Percentiles rank a stretch among this genome's conserved stretches.
These are phyloP conservation scores for Populus tremula DNA, from an alignment of 345 rosid species.

Conservation along the genomic window DNA sequence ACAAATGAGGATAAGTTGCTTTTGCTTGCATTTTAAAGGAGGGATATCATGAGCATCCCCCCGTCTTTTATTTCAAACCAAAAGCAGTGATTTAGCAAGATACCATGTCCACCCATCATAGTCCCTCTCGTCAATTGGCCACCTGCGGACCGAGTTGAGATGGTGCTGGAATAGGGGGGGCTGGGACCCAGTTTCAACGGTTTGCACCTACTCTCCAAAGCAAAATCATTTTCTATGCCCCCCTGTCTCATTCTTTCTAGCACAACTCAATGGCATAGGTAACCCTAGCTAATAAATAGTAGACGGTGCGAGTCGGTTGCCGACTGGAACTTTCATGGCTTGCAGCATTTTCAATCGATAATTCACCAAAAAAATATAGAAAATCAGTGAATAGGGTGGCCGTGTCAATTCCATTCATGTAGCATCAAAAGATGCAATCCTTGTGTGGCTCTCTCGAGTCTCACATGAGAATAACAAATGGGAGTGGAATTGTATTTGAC, in stretches of 20 bases:
- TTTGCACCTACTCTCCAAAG: not conserved
- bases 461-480: not conserved
- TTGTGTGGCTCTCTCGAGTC: not conserved
- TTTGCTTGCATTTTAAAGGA: not conserved
- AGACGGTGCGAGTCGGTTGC: not conserved
- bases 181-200: not conserved
- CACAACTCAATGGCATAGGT: not conserved
- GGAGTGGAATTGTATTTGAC: not conserved
- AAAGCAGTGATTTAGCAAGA: not conserved
- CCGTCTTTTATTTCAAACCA: not conserved
- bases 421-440: not conserved
- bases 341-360: too few relatives aligned
- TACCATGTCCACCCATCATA: not conserved
- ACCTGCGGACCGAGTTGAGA: not conserved
- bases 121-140: not conserved
- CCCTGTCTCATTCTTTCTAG: not conserved
- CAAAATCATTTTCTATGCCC: not conserved
- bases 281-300: not conserved
- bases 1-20: not conserved
- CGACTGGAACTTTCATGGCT: too few relatives aligned
- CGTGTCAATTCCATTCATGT: not conserved
- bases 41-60: not conserved
- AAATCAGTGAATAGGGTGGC: not conserved
- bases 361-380: too few relatives aligned
- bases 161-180: not conserved